phyloP scores from a whole-genome alignment of 164 flowering plant species.

The Euptelea pleiosperma region DNA sequence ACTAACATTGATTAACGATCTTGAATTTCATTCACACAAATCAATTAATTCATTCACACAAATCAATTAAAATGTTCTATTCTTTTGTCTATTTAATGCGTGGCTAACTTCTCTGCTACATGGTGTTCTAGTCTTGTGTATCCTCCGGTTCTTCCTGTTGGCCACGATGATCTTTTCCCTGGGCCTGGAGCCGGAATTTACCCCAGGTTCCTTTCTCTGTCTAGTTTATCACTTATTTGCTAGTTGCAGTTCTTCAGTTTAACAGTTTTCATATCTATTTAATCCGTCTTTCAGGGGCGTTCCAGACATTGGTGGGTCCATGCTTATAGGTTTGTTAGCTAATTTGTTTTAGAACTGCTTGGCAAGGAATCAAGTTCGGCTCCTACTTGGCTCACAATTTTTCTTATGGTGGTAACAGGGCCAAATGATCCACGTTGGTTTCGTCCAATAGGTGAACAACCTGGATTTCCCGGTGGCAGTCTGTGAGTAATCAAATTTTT shows the following conservation, averaged over 20 bases:
- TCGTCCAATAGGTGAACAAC: constrained; percentile 32
- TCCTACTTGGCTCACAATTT: neutral
- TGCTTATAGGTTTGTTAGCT: constrained; percentile 54
- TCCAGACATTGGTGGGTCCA: constrained; percentile 44
- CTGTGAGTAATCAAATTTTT: constrained; percentile 31
- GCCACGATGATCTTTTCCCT: constrained; percentile 53
- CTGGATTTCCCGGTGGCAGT: constrained; percentile 37
- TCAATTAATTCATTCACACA: too few relatives aligned
- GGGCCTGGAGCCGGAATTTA: constrained; percentile 73
- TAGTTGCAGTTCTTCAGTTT: neutral
- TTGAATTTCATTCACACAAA: too few relatives aligned
- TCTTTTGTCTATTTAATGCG: neutral
- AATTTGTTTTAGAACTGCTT: neutral
- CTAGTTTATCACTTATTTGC: neutral
- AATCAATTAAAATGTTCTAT: too few relatives aligned
- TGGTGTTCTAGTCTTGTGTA: constrained; percentile 27
- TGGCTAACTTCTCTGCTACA: constrained; percentile 5
- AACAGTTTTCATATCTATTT: constrained; percentile 3
- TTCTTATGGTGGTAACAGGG: constrained; percentile 38
- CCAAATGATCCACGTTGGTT: constrained; percentile 72
- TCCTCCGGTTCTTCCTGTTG: constrained; percentile 50
- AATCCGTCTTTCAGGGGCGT: constrained; percentile 38
- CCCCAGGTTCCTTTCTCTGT: constrained; percentile 40
- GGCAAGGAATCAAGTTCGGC: neutral
- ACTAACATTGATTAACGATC: too few relatives aligned